A percentile compares a stretch with the other conserved stretches of the same genome.
Conservation (phyloP, 768 basidiomycete species). For the Leccinellum rugosiceps region DNA sequence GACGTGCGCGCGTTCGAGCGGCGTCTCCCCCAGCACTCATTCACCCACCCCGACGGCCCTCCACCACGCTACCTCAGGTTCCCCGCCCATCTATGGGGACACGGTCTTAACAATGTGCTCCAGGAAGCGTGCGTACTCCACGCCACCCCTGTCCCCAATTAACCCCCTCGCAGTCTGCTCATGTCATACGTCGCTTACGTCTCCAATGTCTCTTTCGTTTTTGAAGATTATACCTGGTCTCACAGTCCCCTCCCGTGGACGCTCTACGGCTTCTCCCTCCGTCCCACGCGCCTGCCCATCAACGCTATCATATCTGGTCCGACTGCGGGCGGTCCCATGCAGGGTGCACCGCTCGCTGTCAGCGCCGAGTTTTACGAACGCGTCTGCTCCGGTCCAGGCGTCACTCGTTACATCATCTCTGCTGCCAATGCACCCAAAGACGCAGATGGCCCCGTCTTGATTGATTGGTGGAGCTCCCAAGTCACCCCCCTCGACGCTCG, state of each 20-base stretch:
- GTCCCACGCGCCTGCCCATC: slow-evolving; percentile 51
- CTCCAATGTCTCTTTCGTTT: slow-evolving; percentile 54
- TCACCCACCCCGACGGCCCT: neutral
- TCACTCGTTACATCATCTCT: slow-evolving; percentile 32
- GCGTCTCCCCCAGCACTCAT: slow-evolving; percentile 38
- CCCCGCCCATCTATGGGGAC: slow-evolving; percentile 56
- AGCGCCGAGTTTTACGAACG: slow-evolving; percentile 47
- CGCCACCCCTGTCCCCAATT: neutral
- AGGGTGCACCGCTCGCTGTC: slow-evolving; percentile 37
- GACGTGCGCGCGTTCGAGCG: slow-evolving; percentile 36
- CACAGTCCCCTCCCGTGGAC: slow-evolving; percentile 51
- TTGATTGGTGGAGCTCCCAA: slow-evolving; percentile 49
- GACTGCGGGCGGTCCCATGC: slow-evolving; percentile 45
- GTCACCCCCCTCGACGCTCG: slow-evolving; percentile 35
- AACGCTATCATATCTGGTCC: slow-evolving; percentile 60
- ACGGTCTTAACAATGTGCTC: slow-evolving; percentile 59
- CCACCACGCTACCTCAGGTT: slow-evolving; percentile 43
- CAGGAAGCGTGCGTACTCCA: slow-evolving; percentile 51
- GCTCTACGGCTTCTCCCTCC: slow-evolving; percentile 50
- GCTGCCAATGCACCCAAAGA: slow-evolving; percentile 35
- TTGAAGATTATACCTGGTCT: slow-evolving; percentile 63
- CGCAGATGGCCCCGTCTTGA: slow-evolving; percentile 39
- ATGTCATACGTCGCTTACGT: slow-evolving; percentile 51
- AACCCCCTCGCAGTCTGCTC: slow-evolving; percentile 35
- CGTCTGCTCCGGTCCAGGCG: slow-evolving; percentile 41